A percentile compares a stretch with the other conserved stretches of the same genome.
These are phyloP conservation scores for Phoma sp. DNA, from an alignment of 2,329 filamentous ascomycete species.

Conservation along the genomic window DNA sequence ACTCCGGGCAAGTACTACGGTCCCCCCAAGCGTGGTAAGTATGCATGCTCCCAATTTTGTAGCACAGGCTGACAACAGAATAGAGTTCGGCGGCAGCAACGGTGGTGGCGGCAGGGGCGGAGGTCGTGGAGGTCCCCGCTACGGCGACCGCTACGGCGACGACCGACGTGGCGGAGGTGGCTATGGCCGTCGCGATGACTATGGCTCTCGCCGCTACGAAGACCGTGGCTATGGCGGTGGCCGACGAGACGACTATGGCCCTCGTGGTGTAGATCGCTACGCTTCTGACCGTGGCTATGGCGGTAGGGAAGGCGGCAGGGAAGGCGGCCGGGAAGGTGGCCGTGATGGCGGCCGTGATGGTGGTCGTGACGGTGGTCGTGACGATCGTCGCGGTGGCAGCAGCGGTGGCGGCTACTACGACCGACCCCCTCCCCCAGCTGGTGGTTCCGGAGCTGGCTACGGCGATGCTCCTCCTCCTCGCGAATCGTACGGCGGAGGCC, in stretches of 20 bases:
- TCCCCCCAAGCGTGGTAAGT: slow-evolving; percentile 92
- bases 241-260: slow-evolving; percentile 52
- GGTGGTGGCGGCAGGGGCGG: slow-evolving; percentile 53
- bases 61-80: slow-evolving; percentile 20
- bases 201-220: slow-evolving; percentile 50
- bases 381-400: slow-evolving; percentile 29
- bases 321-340: slow-evolving; percentile 61
- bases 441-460: slow-evolving; percentile 37
- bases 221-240: slow-evolving; percentile 63
- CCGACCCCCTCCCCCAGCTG: slow-evolving; percentile 52
- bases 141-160: slow-evolving; percentile 55
- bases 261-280: slow-evolving; percentile 57
- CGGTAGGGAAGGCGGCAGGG: slow-evolving; percentile 57
- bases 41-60: background rate
- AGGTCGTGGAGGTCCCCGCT: slow-evolving; percentile 57
- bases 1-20: slow-evolving; percentile 99
- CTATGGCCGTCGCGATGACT: slow-evolving; percentile 55
- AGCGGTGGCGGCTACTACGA: slow-evolving; percentile 63
- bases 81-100: slow-evolving; percentile 54
- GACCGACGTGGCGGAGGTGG: slow-evolving; percentile 58
- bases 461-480: slow-evolving; percentile 46
- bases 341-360: slow-evolving; percentile 55
- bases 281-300: slow-evolving; percentile 65
- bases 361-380: slow-evolving; percentile 51
- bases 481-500: slow-evolving; percentile 46